Conservation (phyloP, 768 basidiomycete species). For the Holtermanniella nyarrowii region DNA sequence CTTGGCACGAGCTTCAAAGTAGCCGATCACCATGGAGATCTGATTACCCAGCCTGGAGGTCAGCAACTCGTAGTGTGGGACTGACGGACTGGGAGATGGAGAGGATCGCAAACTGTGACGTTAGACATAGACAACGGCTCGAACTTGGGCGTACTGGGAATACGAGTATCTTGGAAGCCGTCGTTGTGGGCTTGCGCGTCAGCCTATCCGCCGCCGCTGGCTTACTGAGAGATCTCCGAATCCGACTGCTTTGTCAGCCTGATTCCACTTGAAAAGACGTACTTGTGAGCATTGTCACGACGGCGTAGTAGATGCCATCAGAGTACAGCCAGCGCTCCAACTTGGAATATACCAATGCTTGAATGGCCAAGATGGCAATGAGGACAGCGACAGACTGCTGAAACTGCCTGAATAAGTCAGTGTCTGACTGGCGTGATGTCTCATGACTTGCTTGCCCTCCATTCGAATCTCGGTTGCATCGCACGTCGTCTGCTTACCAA, state of each 20-base stretch:
- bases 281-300: slow-evolving; percentile 15
- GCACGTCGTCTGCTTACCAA: slow-evolving; percentile 4
- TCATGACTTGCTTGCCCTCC: slow-evolving; percentile 30
- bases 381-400: slow-evolving; percentile 21
- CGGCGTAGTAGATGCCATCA: slow-evolving; percentile 23
- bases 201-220: slow-evolving; percentile 8
- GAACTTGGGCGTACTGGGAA: slow-evolving; percentile 2
- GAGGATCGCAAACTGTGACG: slow-evolving; percentile 30
- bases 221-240: slow-evolving; percentile 17
- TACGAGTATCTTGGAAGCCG: slow-evolving; percentile 27
- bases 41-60: slow-evolving; percentile 23
- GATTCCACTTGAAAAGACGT: background rate
- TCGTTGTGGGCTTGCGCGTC: slow-evolving; percentile 15
- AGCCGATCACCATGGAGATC: slow-evolving; percentile 33
- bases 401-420: background rate
- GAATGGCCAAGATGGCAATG: slow-evolving; percentile 30
- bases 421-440: no score
- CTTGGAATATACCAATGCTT: slow-evolving; percentile 34
- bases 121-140: background rate
- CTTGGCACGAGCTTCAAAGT: slow-evolving; percentile 24
- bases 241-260: slow-evolving; percentile 24
- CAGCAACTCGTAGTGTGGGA: background rate
- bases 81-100: slow-evolving; percentile 30
- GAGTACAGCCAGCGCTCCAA: slow-evolving; percentile 39
- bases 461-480: slow-evolving; percentile 13